phyloP scores from a whole-genome alignment of 257 asterid genomes.

The Primulina huaijiensis region DNA sequence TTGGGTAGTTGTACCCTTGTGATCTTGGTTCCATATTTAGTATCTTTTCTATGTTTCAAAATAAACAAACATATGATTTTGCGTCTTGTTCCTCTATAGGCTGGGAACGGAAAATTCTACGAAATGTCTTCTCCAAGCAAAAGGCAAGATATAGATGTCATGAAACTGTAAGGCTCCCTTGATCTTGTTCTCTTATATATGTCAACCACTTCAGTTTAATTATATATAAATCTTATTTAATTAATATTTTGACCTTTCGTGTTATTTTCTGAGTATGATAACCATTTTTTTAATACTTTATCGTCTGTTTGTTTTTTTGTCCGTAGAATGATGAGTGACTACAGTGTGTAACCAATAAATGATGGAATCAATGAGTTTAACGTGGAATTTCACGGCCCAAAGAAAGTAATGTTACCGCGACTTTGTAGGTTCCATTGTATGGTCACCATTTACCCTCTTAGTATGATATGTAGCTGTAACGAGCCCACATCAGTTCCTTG shows the following conservation, averaged over 20 bases:
- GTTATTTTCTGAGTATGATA: not conserved
- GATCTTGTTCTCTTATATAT: not conserved
- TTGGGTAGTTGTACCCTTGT: not conserved
- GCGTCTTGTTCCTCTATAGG: slow-evolving; percentile 19
- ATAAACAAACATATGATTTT: not conserved
- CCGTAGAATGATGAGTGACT: slow-evolving; percentile 95
- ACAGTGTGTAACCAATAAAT: slow-evolving; percentile 72
- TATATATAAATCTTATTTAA: not conserved
- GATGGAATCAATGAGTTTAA: slow-evolving; percentile 86
- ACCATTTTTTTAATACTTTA: not conserved
- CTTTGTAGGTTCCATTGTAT: slow-evolving; percentile 12
- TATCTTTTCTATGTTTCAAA: not conserved
- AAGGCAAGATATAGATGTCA: slow-evolving; percentile 94
- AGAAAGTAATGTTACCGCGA: slow-evolving; percentile 59
- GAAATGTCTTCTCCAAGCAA: slow-evolving; percentile 92
- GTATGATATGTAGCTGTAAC: not conserved
- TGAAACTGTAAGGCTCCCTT: slow-evolving; percentile 66
- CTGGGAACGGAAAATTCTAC: slow-evolving; percentile 7
- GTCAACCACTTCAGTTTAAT: not conserved
- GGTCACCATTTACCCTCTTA: not conserved
- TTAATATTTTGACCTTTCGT: not conserved
- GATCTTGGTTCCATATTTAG: not conserved
- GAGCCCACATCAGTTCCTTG: not conserved
- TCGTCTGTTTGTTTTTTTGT: slow-evolving; percentile 10
- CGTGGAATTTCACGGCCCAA: slow-evolving; percentile 87